Conservation (phyloP, 768 basidiomycete genomes). For the Dacryopinax primogenitus region DNA sequence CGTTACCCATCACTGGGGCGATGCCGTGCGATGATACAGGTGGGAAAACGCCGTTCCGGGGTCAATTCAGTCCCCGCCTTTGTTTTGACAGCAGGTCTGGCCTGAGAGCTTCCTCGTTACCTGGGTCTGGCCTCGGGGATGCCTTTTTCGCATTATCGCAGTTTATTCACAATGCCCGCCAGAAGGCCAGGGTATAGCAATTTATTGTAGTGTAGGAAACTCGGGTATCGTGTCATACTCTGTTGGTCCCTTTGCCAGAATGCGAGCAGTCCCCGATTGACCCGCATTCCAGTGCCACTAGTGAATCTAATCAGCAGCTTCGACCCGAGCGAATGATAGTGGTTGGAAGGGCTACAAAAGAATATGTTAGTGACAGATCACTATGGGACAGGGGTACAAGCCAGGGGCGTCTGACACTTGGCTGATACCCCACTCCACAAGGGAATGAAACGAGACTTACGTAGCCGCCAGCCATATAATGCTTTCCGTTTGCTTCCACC, state of each 20-base stretch:
- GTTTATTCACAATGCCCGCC: background rate
- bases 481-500: slow-evolving; percentile 95
- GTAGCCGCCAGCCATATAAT: slow-evolving; percentile 80
- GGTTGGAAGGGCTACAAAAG: slow-evolving; percentile 37
- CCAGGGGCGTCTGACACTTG: background rate
- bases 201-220: background rate
- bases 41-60: slow-evolving; percentile 7
- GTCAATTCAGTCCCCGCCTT: slow-evolving; percentile 7
- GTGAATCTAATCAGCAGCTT: slow-evolving; percentile 18
- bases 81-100: slow-evolving; percentile 1
- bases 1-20: background rate
- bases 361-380: slow-evolving; percentile 6
- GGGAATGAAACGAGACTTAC: slow-evolving; percentile 14
- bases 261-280: background rate
- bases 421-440: background rate
- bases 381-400: slow-evolving; percentile 3
- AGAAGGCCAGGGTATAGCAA: slow-evolving; percentile 3
- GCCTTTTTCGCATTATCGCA: background rate
- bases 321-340: slow-evolving; percentile 29
- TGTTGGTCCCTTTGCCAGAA: background rate
- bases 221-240: background rate
- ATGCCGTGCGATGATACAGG: slow-evolving; percentile 6
- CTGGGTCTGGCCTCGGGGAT: background rate
- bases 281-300: background rate
- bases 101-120: background rate